Conservation (phyloP, 2,329 filamentous ascomycete genomes). For the Pseudogymnoascus sp. region DNA sequence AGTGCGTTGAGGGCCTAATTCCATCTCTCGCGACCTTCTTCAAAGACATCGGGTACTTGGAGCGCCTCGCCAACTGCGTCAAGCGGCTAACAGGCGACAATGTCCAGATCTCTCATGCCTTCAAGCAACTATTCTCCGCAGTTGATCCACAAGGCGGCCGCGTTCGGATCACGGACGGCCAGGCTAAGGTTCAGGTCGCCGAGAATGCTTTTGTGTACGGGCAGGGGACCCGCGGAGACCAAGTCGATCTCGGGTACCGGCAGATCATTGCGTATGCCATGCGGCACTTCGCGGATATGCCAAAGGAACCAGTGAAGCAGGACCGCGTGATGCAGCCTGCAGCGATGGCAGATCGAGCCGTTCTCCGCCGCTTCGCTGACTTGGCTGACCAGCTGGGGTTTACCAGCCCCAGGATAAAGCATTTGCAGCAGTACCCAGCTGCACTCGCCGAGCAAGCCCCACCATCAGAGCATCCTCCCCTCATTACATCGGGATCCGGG, state of each 20-base stretch:
- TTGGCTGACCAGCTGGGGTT: constrained; percentile 11
- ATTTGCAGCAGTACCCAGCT: constrained; percentile 10
- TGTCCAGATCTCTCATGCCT: neutral
- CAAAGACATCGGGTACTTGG: constrained; percentile 14
- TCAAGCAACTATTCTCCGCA: neutral
- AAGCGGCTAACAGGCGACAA: constrained; percentile 10
- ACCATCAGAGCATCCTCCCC: neutral
- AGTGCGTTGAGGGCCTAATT: neutral
- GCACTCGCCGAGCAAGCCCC: neutral
- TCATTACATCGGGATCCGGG: constrained; percentile 11
- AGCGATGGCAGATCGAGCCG: constrained; percentile 7
- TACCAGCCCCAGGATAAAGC: neutral
- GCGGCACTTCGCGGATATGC: constrained; percentile 8
- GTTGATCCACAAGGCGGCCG: neutral
- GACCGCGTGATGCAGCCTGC: neutral
- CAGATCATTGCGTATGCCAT: constrained; percentile 10
- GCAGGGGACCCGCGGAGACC: neutral
- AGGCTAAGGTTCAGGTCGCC: constrained; percentile 5
- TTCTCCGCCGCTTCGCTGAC: constrained; percentile 7
- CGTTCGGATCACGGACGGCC: neutral
- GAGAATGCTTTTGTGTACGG: constrained; percentile 3
- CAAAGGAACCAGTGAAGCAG: neutral
- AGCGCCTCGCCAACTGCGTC: constrained; percentile 13
- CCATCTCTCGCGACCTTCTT: constrained; percentile 14
- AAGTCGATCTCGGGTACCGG: constrained; percentile 4